Percentiles rank a stretch among this genome's conserved stretches.
Evolutionary conservation across 1,284 basidiomycete genomes (phyloP).

Genomic region (Anthracocystis panici-leucophaei): DNA sequence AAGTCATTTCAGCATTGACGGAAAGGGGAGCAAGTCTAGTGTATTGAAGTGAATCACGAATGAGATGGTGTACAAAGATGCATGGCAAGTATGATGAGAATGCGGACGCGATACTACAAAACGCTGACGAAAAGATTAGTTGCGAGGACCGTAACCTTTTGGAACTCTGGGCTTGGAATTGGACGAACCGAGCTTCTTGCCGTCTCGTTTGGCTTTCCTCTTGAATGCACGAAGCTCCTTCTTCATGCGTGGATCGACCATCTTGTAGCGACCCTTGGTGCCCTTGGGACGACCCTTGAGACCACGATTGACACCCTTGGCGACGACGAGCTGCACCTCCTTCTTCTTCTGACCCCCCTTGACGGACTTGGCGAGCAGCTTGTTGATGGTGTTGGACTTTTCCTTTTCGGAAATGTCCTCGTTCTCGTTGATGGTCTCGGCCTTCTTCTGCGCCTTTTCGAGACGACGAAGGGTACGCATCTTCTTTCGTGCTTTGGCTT

Average conservation of each 20-base stretch:
- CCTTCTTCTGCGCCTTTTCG: constrained; percentile 95
- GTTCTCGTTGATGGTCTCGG: constrained; percentile 91
- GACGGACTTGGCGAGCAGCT: constrained; percentile 80
- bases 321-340: constrained; percentile 89
- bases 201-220: constrained; percentile 62
- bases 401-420: constrained; percentile 82
- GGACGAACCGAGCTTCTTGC: constrained; percentile 65
- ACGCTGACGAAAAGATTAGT: constrained; percentile 15
- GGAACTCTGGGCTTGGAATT: constrained; percentile 49
- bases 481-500: constrained; percentile 98
- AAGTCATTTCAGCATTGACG: too few species aligned
- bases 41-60: neutral
- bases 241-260: constrained; percentile 68
- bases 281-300: constrained; percentile 94
- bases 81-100: neutral
- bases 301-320: constrained; percentile 88
- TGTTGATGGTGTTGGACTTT: constrained; percentile 92
- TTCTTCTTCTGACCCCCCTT: constrained; percentile 77
- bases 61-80: constrained; percentile 16
- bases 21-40: too few species aligned
- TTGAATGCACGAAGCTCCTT: constrained; percentile 68
- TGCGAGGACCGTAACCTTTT: constrained; percentile 58
- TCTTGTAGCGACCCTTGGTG: constrained; percentile 78
- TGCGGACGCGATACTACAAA: neutral
- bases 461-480: constrained; percentile 84